phyloP scores from a whole-genome alignment of 2,329 filamentous ascomycete species.

The Phaeomoniella chlamydospora region DNA sequence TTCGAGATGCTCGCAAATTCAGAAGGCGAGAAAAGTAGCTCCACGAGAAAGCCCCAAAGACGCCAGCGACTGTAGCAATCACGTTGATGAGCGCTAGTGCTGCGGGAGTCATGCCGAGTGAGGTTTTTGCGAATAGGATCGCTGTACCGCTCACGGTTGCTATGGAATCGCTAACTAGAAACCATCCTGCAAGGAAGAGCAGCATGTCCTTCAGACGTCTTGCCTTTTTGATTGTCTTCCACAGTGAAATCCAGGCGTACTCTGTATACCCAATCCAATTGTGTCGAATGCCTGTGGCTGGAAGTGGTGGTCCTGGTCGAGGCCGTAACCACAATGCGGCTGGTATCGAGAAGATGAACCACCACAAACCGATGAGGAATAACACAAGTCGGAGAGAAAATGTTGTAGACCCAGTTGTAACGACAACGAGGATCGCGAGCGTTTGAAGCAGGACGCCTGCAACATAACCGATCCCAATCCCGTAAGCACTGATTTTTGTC shows the following conservation, averaged over 20 bases:
- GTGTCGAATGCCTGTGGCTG: constrained; percentile 18
- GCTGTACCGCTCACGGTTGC: constrained; percentile 91
- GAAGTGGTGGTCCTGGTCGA: constrained; percentile 72
- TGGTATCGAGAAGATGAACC: constrained; percentile 81
- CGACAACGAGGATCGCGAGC: constrained; percentile 61
- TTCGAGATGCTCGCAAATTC: constrained; percentile 63
- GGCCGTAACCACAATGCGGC: constrained; percentile 76
- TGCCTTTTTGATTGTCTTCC: constrained; percentile 63
- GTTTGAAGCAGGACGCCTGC: constrained; percentile 77
- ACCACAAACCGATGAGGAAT: constrained; percentile 80
- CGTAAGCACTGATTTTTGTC: constrained; percentile 79
- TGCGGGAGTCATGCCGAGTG: constrained; percentile 76
- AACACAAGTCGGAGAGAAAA: constrained; percentile 79
- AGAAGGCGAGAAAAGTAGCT: constrained; percentile 58
- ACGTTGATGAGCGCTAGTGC: constrained; percentile 87
- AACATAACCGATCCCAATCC: constrained; percentile 86
- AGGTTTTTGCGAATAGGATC: constrained; percentile 88
- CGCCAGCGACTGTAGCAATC: constrained; percentile 70
- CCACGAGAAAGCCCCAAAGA: constrained; percentile 84
- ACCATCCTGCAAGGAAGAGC: constrained; percentile 83
- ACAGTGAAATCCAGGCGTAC: constrained; percentile 78
- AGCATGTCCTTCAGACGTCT: constrained; percentile 62
- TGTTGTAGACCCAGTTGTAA: constrained; percentile 59
- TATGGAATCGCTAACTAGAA: constrained; percentile 83
- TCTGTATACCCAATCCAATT: constrained; percentile 58